Conservation (phyloP, 495 filamentous ascomycete genomes). For the Penicillium maclennaniae region DNA sequence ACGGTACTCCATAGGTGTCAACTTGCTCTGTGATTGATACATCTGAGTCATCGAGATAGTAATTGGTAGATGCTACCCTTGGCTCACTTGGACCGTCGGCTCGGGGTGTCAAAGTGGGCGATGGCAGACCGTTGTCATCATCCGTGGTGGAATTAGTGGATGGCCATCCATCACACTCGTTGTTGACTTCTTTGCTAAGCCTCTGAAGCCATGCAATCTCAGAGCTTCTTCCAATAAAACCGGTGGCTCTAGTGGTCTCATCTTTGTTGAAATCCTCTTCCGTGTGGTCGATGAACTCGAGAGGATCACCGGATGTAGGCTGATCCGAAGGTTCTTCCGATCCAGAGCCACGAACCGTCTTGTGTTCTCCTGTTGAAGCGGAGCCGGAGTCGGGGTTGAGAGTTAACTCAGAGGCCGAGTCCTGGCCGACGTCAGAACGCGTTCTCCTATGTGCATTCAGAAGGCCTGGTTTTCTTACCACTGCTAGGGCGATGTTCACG, state of each 20-base stretch:
- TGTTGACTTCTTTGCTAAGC: conserved; percentile 34
- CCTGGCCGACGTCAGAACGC: conserved; percentile 23
- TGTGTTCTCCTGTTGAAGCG: conserved; percentile 7
- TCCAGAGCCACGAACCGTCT: conserved; percentile 9
- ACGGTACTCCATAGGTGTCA: conserved; percentile 49
- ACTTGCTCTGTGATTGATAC: conserved; percentile 40
- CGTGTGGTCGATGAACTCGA: conserved; percentile 50
- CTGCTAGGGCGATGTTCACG: conserved; percentile 32
- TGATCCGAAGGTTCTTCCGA: conserved; percentile 24
- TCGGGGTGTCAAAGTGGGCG: conserved; percentile 25
- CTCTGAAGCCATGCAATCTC: conserved; percentile 57
- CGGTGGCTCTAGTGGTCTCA: conserved; percentile 43
- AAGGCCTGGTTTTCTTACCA: conserved; percentile 22
- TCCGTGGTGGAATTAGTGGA: conserved; percentile 11
- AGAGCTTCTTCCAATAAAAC: conserved; percentile 59
- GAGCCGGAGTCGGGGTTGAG: conserved; percentile 14
- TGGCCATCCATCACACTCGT: conserved; percentile 25
- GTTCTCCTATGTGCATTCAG: not conserved
- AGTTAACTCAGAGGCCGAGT: conserved; percentile 20
- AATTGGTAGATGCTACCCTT: conserved; percentile 34
- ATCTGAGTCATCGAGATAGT: conserved; percentile 51
- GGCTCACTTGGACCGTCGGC: conserved; percentile 25
- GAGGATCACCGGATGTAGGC: conserved; percentile 40
- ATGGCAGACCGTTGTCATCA: conserved; percentile 24
- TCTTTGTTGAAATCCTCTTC: conserved; percentile 57